Conservation (phyloP, 768 basidiomycete genomes). For the Clitopilus hobsonii region DNA sequence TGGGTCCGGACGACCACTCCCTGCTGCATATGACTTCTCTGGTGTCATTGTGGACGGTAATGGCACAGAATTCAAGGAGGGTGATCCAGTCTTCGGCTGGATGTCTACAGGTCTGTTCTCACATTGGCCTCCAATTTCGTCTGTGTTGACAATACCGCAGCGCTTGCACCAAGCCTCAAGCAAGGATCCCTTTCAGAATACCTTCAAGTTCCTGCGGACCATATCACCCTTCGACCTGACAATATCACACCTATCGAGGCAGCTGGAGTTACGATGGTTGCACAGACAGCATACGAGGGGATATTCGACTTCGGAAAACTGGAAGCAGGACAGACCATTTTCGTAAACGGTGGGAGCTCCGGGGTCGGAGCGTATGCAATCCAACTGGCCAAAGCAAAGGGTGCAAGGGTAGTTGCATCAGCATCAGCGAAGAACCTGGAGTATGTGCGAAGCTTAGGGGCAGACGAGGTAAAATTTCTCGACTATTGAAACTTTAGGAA, state of each 20-base stretch:
- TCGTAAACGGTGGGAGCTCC: constrained; percentile 70
- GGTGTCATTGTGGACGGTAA: too few relatives aligned
- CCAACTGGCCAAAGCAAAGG: constrained; percentile 64
- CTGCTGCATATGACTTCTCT: constrained; percentile 54
- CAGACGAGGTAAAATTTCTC: constrained; percentile 48
- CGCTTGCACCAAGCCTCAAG: constrained; percentile 11
- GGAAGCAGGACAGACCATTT: constrained; percentile 54
- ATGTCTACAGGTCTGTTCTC: too few relatives aligned
- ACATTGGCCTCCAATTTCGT: too few relatives aligned
- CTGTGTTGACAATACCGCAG: too few relatives aligned
- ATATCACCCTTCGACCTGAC: constrained; percentile 39
- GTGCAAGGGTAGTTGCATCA: constrained; percentile 52
- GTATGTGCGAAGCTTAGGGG: constrained; percentile 55
- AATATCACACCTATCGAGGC: constrained; percentile 53
- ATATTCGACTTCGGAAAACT: constrained; percentile 44
- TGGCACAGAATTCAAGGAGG: too few relatives aligned
- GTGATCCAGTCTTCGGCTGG: too few relatives aligned
- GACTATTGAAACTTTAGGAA: background rate
- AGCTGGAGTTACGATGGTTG: constrained; percentile 55
- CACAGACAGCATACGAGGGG: constrained; percentile 53
- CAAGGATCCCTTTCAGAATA: constrained; percentile 63
- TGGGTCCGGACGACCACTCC: constrained; percentile 39
- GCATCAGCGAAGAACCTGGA: constrained; percentile 59
- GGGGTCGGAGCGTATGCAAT: constrained; percentile 66
- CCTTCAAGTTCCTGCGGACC: constrained; percentile 34